Conservation (phyloP, 768 basidiomycete genomes). For the Amanita pallidorosea region DNA sequence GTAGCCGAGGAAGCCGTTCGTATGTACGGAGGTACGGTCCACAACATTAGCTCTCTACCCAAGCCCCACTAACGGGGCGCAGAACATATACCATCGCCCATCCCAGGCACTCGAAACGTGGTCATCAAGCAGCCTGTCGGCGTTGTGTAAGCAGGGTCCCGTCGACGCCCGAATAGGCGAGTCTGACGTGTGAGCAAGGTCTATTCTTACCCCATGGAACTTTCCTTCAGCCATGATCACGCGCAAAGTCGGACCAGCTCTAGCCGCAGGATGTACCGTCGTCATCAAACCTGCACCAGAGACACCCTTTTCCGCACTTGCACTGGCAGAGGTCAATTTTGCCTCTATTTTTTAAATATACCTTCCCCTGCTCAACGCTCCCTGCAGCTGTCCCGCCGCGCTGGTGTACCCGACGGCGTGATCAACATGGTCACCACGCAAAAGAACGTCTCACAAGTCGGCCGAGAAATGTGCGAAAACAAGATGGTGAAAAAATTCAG, state of each 20-base stretch:
- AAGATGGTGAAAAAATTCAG: slow-evolving; percentile 78
- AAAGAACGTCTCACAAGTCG: slow-evolving; percentile 77
- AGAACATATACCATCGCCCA: slow-evolving; percentile 78
- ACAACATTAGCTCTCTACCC: not conserved
- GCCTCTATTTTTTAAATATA: no score
- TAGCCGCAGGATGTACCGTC: slow-evolving; percentile 93
- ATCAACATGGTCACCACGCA: slow-evolving; percentile 90
- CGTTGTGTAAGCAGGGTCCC: slow-evolving; percentile 18
- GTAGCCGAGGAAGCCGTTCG: slow-evolving; percentile 87
- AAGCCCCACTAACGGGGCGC: not conserved
- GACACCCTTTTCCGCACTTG: slow-evolving; percentile 88
- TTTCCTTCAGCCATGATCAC: slow-evolving; percentile 95
- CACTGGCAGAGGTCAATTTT: slow-evolving; percentile 67
- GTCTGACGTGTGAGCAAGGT: slow-evolving; percentile 31
- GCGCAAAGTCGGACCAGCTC: slow-evolving; percentile 79
- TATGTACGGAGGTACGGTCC: slow-evolving; percentile 65
- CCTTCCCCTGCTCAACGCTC: not conserved
- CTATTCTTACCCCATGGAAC: slow-evolving; percentile 82
- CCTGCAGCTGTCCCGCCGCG: slow-evolving; percentile 66
- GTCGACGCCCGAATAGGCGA: no score
- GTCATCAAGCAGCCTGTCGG: slow-evolving; percentile 92
- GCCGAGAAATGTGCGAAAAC: slow-evolving; percentile 90
- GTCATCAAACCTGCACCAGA: slow-evolving; percentile 95
- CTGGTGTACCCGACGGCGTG: slow-evolving; percentile 92
- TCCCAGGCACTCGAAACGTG: slow-evolving; percentile 64